A percentile compares a stretch with the other conserved stretches of the same genome.
phyloP scores from a whole-genome alignment of 139 green algal species.

The Medakamo hakoo region DNA sequence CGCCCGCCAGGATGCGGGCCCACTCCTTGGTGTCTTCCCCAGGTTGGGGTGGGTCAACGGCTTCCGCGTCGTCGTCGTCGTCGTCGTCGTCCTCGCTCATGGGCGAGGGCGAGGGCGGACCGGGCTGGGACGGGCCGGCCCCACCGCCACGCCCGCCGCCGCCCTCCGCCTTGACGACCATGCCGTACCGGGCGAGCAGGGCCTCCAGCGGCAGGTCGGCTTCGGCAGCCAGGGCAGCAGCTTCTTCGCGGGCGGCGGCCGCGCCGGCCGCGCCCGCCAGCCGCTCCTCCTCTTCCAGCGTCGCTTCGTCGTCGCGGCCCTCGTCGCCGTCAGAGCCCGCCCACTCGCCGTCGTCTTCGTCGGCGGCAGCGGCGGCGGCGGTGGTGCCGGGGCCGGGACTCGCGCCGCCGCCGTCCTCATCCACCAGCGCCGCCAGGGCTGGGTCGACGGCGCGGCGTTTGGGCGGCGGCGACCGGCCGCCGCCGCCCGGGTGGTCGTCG shows the following conservation, averaged over 20 bases:
- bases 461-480: constrained; percentile 1
- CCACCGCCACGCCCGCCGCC: too few relatives aligned
- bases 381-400: too few relatives aligned
- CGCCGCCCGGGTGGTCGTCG: not conserved
- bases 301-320: constrained; percentile 53
- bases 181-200: constrained; percentile 55
- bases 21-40: not conserved
- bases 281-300: constrained; percentile 55
- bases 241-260: constrained; percentile 30
- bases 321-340: constrained; percentile 12
- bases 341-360: constrained; percentile 4
- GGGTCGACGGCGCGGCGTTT: constrained; percentile 1
- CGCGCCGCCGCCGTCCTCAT: not conserved
- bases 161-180: constrained; percentile 18
- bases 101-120: too few relatives aligned
- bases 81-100: constrained; percentile 10
- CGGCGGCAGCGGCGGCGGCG: not conserved
- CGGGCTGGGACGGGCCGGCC: too few relatives aligned
- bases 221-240: constrained; percentile 56
- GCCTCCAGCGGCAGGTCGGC: constrained; percentile 72
- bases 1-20: not conserved
- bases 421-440: constrained; percentile 2
- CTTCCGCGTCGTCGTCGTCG: not conserved
- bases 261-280: constrained; percentile 25
- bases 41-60: not conserved